Evolutionary conservation across 805 yeast genomes (phyloP), one percentile per base, ranked within the genome.

Genomic region (Trichomonascus vanleenenianus): DNA sequence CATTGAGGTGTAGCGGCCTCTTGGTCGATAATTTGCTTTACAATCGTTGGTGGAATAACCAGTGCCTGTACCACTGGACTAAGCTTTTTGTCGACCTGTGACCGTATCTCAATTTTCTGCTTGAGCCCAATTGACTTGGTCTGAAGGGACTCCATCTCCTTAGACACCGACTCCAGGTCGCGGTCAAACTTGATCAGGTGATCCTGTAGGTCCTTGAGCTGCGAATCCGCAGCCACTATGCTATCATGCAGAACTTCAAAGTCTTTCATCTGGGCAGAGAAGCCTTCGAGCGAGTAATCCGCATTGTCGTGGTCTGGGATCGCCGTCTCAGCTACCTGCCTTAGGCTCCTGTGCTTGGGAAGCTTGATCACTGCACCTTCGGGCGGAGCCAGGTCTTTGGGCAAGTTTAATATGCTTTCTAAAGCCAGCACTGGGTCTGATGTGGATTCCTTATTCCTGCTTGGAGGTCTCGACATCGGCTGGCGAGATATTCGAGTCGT

Each of bases 11-110:
- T 63, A 49, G 74, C 70, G 9, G 89, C 67, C 9, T 75, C 76
- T 16, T 78, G 88, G 35, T 68, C 68, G 2, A 78, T 55, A 1
- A 91, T 68, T 5, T 80, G 75, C 46, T 67, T 65, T 5, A 85
- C 75, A 2, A 84, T 69, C 1, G 75, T 75, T 0, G 96, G 93
- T 0, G 96, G 85, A 6, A 89, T 76, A 48, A 84, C 68, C 31
- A 85, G 67, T 52, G 85, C 89, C 33, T 83, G 73, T 0, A 88
- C 80, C n/a, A 85, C 66, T 0, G 95, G 95, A 15, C 83, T 78
- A 46, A 88, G 72, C 43, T 70, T 70, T 7, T 62, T 60, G 46
- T 79, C 76, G 15, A 75, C 70, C 30, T 63, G 55, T 14, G 73
- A 70, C 41, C 82, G 76, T 34, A 66, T 63, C 10, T 67, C 67